Conservation (phyloP, 495 filamentous ascomycete genomes). For the Penicillium ochrochloron region DNA sequence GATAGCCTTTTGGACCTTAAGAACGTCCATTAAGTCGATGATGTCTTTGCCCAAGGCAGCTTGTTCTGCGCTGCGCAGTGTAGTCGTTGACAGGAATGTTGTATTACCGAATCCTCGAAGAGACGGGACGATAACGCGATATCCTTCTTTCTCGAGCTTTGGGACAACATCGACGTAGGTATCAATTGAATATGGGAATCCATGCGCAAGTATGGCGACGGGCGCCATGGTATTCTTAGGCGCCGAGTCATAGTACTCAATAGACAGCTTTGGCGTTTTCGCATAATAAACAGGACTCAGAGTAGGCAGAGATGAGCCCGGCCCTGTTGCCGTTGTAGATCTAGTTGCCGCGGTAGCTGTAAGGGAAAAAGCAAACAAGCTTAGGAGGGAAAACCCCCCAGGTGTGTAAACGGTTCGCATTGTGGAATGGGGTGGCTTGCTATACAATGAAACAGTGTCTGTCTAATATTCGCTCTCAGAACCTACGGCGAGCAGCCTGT, state of each 20-base stretch:
- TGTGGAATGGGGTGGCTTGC: background rate
- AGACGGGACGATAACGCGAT: constrained; percentile 34
- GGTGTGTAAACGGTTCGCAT: background rate
- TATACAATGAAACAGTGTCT: background rate
- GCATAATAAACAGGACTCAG: background rate
- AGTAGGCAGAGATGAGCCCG: background rate
- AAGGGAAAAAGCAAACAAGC: background rate
- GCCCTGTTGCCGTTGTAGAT: background rate
- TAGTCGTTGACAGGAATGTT: constrained; percentile 20
- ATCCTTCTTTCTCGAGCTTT: constrained; percentile 22
- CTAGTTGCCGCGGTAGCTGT: background rate
- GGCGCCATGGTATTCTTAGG: background rate
- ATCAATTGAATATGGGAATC: background rate
- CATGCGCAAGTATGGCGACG: background rate
- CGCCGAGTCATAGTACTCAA: background rate
- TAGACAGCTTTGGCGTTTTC: background rate
- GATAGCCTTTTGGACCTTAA: background rate
- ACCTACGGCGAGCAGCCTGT: too few relatives aligned
- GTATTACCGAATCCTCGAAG: constrained; percentile 31
- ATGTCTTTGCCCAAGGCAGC: background rate
- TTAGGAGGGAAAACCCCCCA: background rate
- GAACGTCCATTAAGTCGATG: background rate
- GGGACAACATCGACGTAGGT: constrained; percentile 20
- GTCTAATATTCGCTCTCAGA: background rate
- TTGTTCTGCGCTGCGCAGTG: background rate